Base-by-base conservation (phyloP, 2,329 filamentous ascomycete genomes). In the Zasmidium citrigriseum region DNA sequence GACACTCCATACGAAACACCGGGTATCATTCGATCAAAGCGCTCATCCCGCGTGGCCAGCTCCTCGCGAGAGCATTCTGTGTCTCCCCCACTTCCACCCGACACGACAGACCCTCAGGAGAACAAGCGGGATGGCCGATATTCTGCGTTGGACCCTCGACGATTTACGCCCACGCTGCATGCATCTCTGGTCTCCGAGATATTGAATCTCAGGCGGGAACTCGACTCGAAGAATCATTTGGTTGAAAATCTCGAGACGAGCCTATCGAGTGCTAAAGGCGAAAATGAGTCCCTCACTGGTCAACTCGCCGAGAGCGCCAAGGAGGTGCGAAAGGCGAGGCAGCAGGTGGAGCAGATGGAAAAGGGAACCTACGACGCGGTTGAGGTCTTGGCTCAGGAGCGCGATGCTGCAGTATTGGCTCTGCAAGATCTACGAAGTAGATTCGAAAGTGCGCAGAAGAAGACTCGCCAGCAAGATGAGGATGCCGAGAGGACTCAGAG, bases 131-230 rank as follows among this genome's bases (percentile, higher is more conserved):
- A 91, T 70, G 75, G 85, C 38, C 63, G 64, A 46, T 63, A 64
- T 48, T 86, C 92, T 29, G 86, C 91, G 21, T 80, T 97, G 25
- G 95, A 99, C 70, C 92, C 95, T 2, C 86, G 93, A 55, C 86
- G 95, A 38, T 97, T 99, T 71, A 99, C 95, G 0, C 95, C 95
- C 1, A 98, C 93, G 0, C 78, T 99, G 11, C 95, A 98, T 73
- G 95, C 95, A 9, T 97, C 91, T 51, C 80, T 99, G 5, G 93
- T 99, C 0, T 93, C 93, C 0, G 95, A 99, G 74, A 99, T 99
- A 62, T 80, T 99, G 41, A 86, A 87, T 1, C 78, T 99, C 51
- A 86, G 93, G 21, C 84, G 95, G 58, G 95, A 99, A 64, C 86
- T 98, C 62, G 95, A 99, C 71, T 91, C 90, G 45, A 97, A 96